Percentiles rank a stretch among this genome's conserved stretches.
Evolutionary conservation across 495 filamentous ascomycete genomes (phyloP).

Genomic region (Neurospora intermedia): DNA sequence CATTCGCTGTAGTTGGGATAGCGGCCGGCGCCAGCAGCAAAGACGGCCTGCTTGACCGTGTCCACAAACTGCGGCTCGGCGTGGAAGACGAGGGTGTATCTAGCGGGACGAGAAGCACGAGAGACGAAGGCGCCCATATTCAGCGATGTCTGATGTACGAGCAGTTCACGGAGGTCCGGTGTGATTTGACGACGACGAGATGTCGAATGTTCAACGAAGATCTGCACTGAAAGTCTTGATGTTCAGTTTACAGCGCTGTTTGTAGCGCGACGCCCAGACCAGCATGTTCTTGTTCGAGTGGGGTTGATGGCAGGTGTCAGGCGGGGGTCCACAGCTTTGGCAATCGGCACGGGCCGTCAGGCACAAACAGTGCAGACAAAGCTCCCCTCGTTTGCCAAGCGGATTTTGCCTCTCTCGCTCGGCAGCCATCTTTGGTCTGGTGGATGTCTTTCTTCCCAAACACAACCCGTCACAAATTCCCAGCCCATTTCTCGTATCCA

Average conservation of each 20-base stretch:
- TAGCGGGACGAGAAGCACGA: background rate
- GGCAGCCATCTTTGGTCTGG: too few species aligned
- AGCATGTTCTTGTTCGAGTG: background rate
- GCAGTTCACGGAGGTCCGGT: background rate
- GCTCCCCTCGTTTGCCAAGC: background rate
- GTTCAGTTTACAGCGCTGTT: background rate
- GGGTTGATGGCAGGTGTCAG: background rate
- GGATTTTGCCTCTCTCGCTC: background rate
- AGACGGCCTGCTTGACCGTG: slow-evolving; percentile 49
- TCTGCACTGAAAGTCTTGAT: background rate
- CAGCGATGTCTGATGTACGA: background rate
- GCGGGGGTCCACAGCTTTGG: background rate
- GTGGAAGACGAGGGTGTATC: slow-evolving; percentile 45
- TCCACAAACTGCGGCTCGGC: slow-evolving; percentile 38
- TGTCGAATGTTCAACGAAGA: too few species aligned
- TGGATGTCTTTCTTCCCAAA: too few species aligned
- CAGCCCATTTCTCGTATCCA: background rate
- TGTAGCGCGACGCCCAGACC: background rate
- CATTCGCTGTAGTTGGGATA: slow-evolving; percentile 55
- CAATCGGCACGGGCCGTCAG: background rate
- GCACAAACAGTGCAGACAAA: background rate
- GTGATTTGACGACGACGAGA: background rate
- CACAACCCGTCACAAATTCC: too few species aligned
- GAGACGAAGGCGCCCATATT: background rate
- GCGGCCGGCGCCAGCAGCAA: slow-evolving; percentile 51